A percentile compares a stretch with the other conserved stretches of the same genome.
phyloP scores from a whole-genome alignment of 2,329 filamentous ascomycete genomes.

The Epicoccum sorghinum region DNA sequence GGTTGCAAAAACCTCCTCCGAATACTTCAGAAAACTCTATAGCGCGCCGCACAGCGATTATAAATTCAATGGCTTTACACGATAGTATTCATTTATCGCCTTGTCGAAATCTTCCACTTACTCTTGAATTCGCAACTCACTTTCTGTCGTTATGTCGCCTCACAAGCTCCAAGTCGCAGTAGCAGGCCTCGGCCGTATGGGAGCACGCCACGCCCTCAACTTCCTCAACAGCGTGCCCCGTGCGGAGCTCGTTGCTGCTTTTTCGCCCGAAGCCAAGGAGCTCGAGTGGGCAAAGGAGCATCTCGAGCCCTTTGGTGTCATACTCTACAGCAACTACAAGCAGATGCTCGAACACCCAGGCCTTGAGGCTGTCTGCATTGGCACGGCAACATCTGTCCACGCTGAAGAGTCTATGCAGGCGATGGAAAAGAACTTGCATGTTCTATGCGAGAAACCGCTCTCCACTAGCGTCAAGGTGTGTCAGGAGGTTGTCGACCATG shows the following conservation, averaged over 20 bases:
- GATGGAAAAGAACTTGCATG: conserved; percentile 61
- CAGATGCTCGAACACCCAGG: conserved; percentile 63
- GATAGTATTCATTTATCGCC: not conserved
- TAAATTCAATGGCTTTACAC: not conserved
- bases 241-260: conserved; percentile 56
- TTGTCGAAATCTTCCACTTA: not conserved
- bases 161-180: conserved; percentile 54
- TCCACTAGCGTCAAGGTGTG: conserved; percentile 65
- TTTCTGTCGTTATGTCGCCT: conserved; percentile 5
- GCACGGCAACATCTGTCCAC: conserved; percentile 62
- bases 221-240: conserved; percentile 55
- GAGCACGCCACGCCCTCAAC: conserved; percentile 55
- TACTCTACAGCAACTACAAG: conserved; percentile 60
- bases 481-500: conserved; percentile 64
- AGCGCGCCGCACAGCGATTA: conserved; percentile 4
- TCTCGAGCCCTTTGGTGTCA: conserved; percentile 59
- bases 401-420: conserved; percentile 64
- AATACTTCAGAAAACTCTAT: conserved; percentile 7
- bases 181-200: conserved; percentile 58
- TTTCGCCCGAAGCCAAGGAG: conserved; percentile 52
- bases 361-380: conserved; percentile 62
- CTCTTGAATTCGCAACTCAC: not conserved
- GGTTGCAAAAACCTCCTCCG: conserved; percentile 17
- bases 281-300: conserved; percentile 57
- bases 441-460: conserved; percentile 66